Percentiles rank a stretch among this genome's conserved stretches.
phyloP scores from a whole-genome alignment of 2,329 filamentous ascomycete genomes.

The Bipolaris zeicola region DNA sequence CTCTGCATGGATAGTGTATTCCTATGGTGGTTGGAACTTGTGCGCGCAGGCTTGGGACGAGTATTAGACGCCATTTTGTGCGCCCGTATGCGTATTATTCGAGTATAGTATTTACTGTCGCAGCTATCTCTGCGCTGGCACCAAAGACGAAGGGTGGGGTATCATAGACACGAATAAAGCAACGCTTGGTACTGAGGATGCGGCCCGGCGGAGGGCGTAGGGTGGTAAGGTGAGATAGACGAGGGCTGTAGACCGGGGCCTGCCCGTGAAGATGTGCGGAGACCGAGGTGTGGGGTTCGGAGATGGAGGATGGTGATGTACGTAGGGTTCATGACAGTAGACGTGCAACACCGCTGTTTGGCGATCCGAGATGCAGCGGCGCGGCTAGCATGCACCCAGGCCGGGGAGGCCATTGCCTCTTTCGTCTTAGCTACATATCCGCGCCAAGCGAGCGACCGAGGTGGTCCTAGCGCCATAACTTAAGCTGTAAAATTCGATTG shows the following conservation, averaged over 20 bases:
- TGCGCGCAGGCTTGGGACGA: constrained; percentile 45
- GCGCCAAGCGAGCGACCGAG: constrained; percentile 7
- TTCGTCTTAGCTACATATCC: constrained; percentile 11
- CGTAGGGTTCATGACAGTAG: constrained; percentile 1
- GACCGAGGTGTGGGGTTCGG: constrained; percentile 10
- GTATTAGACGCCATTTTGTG: constrained; percentile 38
- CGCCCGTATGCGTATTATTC: constrained; percentile 8
- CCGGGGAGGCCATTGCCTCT: constrained; percentile 18
- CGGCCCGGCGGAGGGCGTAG: constrained; percentile 6
- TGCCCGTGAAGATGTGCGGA: constrained; percentile 24
- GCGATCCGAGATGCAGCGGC: constrained; percentile 9
- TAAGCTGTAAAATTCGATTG: constrained; percentile 24
- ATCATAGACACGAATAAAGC: constrained; percentile 15
- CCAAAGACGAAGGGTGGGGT: constrained; percentile 19
- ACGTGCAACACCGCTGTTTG: constrained; percentile 5
- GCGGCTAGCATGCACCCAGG: constrained; percentile 11
- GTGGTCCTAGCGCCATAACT: constrained; percentile 14
- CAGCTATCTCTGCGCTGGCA: constrained; percentile 12
- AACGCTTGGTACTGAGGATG: constrained; percentile 5
- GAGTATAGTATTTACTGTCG: constrained; percentile 5
- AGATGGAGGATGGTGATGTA: constrained; percentile 13
- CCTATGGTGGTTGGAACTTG: constrained; percentile 59
- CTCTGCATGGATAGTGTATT: constrained; percentile 72
- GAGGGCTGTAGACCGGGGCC: constrained; percentile 21
- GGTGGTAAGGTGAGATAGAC: constrained; percentile 10